Evolutionary conservation across 176 grass and related monocot genomes (phyloP), one percentile per base, ranked within the genome.

Genomic region (Puya raimondii): DNA sequence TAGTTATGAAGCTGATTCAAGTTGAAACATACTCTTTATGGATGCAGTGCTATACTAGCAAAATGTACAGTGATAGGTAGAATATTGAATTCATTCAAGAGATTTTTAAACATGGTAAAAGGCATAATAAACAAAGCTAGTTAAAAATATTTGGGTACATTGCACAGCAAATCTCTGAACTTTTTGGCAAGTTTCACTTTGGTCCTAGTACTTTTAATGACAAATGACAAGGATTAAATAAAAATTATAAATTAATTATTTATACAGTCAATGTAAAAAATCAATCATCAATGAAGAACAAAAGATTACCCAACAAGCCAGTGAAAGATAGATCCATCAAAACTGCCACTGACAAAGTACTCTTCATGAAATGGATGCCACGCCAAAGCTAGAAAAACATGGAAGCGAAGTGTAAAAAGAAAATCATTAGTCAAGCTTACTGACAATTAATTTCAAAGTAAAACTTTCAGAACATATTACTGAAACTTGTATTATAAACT

Each of bases 341-440:
- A 99, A 78, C 94, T 91, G 68, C 94, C 94, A 66, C 94, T 99
- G 79, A 90, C 90, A 79, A 99, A 99, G 73, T 99, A 99, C 74
- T 99, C 94, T 88, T 99, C 94, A 64, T 99, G 94, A 78, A 99
- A 99, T 69, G 94, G 89, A 68, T 99, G 94, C 94, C 94, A 99
- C 52, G 89, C 87, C 82, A 99, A 80, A 67, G 94, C 94, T 99
- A 81, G 77, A 81, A 4, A 82, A 78, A 90, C 22, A 13, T 69
- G 9, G 25, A 77, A 49, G 10, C 48, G 15, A 27, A 73, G 14
- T 23, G 18, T 3, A 22, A 21, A 33, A 29, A 11, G 0, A 49
- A 49, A 20, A 10, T 73, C 59, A 73, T 17, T 13, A 42, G 10
- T 73, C 70, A 73, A 4, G 47, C 20, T 33, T 10, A 61, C 21